phyloP scores from a whole-genome alignment of 2,329 filamentous ascomycete species.

The Davidsoniella eucalypti region DNA sequence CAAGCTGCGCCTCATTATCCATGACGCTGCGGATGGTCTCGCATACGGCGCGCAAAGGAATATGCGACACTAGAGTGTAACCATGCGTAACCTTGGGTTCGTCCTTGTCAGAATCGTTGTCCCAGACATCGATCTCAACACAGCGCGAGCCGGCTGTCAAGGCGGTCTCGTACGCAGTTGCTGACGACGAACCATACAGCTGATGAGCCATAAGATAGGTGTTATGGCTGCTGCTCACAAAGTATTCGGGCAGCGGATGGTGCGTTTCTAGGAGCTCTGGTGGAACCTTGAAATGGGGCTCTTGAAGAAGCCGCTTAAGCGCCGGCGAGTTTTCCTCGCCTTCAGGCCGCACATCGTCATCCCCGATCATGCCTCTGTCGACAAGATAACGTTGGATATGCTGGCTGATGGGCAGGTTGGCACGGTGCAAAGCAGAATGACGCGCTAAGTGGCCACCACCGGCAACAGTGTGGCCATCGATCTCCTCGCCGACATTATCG shows the following conservation, averaged over 20 bases:
- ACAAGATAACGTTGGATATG: constrained; percentile 39
- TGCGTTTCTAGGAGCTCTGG: constrained; percentile 36
- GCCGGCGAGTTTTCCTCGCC: constrained; percentile 26
- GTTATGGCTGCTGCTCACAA: constrained; percentile 57
- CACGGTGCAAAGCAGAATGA: constrained; percentile 29
- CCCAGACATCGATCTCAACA: constrained; percentile 61
- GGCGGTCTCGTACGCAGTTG: constrained; percentile 45
- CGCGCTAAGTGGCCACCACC: constrained; percentile 42
- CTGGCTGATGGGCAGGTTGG: constrained; percentile 40
- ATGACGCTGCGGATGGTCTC: constrained; percentile 46
- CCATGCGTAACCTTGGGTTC: constrained; percentile 58
- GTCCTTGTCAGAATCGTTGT: constrained; percentile 39
- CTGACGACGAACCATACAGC: constrained; percentile 46
- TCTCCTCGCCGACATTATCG: constrained; percentile 36
- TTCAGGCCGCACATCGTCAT: constrained; percentile 30
- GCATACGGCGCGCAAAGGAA: constrained; percentile 47
- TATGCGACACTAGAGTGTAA: constrained; percentile 49
- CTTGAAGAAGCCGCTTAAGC: constrained; percentile 35
- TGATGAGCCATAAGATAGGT: constrained; percentile 57
- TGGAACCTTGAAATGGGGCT: constrained; percentile 41
- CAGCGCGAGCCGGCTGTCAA: constrained; percentile 48
- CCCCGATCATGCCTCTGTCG: constrained; percentile 32
- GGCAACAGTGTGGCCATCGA: constrained; percentile 34
- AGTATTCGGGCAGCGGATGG: constrained; percentile 50
- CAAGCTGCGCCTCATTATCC: constrained; percentile 37